Evolutionary conservation across 2,329 filamentous ascomycete species (phyloP), one percentile per base, ranked within the genome.

Genomic region (Diaporthe aspalathi): DNA sequence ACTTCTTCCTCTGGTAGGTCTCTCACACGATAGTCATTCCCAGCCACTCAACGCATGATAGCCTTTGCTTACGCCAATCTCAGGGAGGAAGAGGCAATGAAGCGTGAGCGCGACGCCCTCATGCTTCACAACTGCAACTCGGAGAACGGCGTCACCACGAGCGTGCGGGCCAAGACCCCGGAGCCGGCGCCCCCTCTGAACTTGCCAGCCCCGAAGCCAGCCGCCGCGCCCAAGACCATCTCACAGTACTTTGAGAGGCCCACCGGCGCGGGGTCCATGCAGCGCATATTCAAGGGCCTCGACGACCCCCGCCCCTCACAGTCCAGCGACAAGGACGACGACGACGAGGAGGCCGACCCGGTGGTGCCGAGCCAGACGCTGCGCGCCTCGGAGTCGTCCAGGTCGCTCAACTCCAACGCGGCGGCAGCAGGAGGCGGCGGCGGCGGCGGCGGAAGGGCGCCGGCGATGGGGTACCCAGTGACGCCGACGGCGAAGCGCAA

Each of bases 1-100:
- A 75, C 8, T 85, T 87, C 75, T 87, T 85, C 71, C 74, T 86
- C 27, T 87, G 82, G 60, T 63, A 12, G 27, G 81, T 63, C n/a
- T 24, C 12, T 11, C 60, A 4, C 60, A 35, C 29, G 14, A 35
- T 6, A 49, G 27, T 20, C n/a, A 22, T 17, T 22, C 1, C 20
- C 27, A 22, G 11, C 7, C n/a, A 2, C 57, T 5, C 4, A 9
- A 14, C 8, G 11, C 9, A 49, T 49, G 22, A 6, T 1, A 1
- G 35, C 43, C 6, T 29, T 47, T 2, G 12, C 60, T 63, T 6
- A 63, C 43, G 12, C 29, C 40, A 11, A 20, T 16, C 14, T 2
- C 60, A 63, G 60, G 47, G 78, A 80, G n/a, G 81, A 85, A 9
- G 77, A 79, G 1, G 83, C 84, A 12, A 72, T 75, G 43, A 67